Conservation (phyloP, 495 filamentous ascomycete species). For the Terfezia claveryi region DNA sequence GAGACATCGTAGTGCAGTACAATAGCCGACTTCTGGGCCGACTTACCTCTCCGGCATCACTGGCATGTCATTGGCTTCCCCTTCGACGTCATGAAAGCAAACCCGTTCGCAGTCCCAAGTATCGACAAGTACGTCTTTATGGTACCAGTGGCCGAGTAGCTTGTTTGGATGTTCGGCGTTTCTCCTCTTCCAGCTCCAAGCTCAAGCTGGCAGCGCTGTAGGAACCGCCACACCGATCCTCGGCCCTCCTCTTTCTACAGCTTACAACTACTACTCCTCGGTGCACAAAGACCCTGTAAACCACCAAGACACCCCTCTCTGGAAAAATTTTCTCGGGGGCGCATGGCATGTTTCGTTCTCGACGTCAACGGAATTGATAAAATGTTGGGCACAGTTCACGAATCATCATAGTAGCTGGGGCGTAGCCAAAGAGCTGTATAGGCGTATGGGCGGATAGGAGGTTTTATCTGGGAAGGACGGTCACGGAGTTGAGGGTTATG, state of each 20-base stretch:
- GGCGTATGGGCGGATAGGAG: conserved; percentile 36
- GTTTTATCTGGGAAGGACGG: conserved; percentile 49
- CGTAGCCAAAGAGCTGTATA: conserved; percentile 39
- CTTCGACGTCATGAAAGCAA: conserved; percentile 73
- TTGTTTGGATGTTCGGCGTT: not conserved
- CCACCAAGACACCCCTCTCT: conserved; percentile 18
- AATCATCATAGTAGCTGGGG: conserved; percentile 32
- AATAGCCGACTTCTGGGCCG: conserved; percentile 14
- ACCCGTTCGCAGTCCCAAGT: conserved; percentile 50
- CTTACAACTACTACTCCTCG: conserved; percentile 32
- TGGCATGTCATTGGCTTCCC: conserved; percentile 70
- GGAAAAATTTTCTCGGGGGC: conserved; percentile 51
- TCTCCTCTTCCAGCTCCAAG: not conserved
- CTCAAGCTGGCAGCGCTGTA: conserved; percentile 5
- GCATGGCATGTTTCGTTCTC: conserved; percentile 61
- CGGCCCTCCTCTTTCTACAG: no score
- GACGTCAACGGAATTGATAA: conserved; percentile 75
- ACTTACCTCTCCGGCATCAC: conserved; percentile 65
- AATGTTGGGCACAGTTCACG: conserved; percentile 53
- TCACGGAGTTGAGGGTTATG: conserved; percentile 73
- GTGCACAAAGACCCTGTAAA: conserved; percentile 12
- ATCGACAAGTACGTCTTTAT: conserved; percentile 3
- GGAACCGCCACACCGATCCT: conserved; percentile 64
- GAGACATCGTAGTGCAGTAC: no score
- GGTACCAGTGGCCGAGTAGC: not conserved